Conservation (phyloP, 306 rosid species). For the Oemleria cerasiformis region DNA sequence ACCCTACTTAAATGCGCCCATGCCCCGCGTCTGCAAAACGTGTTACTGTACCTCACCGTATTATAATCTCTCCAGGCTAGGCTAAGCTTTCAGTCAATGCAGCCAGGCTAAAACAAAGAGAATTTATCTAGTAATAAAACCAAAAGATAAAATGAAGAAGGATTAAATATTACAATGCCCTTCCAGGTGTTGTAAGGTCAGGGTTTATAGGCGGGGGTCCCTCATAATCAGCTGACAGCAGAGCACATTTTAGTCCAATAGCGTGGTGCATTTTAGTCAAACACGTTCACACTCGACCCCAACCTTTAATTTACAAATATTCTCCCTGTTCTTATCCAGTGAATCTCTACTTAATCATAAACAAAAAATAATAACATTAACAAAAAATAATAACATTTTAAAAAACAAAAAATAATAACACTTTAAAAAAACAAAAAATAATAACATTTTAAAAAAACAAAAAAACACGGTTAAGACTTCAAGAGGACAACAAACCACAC, state of each 20-base stretch:
- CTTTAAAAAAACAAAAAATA: neutral
- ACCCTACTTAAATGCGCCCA: too few relatives aligned
- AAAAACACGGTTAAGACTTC: neutral
- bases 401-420: neutral
- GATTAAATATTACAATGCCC: constrained; percentile 1
- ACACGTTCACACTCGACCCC: constrained; percentile 21
- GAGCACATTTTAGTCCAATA: constrained; percentile 11
- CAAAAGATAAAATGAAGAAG: neutral
- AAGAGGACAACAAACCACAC: neutral
- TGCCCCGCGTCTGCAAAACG: neutral
- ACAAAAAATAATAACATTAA: neutral
- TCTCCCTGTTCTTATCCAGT: constrained; percentile 8
- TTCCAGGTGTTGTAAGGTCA: constrained; percentile 15
- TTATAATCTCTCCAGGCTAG: neutral
- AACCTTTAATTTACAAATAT: neutral
- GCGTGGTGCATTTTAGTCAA: constrained; percentile 16
- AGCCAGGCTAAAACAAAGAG: neutral
- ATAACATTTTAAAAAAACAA: too few relatives aligned
- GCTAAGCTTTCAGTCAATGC: neutral
- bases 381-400: too few relatives aligned
- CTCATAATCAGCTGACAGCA: neutral
- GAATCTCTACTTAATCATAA: neutral
- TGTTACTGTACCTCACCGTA: neutral
- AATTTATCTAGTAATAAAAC: neutral
- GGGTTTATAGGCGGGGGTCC: neutral